phyloP scores from a whole-genome alignment of 495 filamentous ascomycete species.

The Tuber indicum region DNA sequence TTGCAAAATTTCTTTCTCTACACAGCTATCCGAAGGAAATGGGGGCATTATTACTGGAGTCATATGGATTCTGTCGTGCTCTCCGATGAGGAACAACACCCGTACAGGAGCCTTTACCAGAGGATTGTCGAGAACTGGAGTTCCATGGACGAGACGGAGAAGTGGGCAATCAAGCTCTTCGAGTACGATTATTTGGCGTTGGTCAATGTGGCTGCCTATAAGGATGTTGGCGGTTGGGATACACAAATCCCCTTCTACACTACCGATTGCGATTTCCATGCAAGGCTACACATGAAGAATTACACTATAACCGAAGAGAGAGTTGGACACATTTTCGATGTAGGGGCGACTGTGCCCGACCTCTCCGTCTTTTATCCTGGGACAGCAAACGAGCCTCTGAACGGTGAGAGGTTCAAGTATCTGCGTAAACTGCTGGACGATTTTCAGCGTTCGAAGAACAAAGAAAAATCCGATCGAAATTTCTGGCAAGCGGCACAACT shows the following conservation, averaged over 20 bases:
- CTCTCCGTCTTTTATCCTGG: conserved; percentile 48
- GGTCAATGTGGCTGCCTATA: conserved; percentile 51
- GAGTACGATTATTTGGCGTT: conserved; percentile 56
- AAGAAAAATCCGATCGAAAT: conserved; percentile 47
- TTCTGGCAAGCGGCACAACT: conserved; percentile 55
- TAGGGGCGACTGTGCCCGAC: conserved; percentile 47
- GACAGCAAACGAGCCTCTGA: conserved; percentile 24
- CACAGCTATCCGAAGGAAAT: conserved; percentile 47
- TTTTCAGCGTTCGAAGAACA: conserved; percentile 45
- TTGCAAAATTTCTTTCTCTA: conserved; percentile 58
- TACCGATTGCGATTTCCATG: conserved; percentile 57
- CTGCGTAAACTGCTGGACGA: conserved; percentile 44
- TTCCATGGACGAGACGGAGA: conserved; percentile 21
- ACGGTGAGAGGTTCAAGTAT: conserved; percentile 32
- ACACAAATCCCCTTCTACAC: conserved; percentile 57
- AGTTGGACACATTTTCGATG: conserved; percentile 53
- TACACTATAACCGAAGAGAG: conserved; percentile 47
- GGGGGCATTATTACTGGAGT: conserved; percentile 56
- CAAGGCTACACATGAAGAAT: conserved; percentile 50
- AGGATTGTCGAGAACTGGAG: conserved; percentile 47
- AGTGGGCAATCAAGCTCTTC: conserved; percentile 53
- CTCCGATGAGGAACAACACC: conserved; percentile 48
- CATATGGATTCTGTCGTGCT: conserved; percentile 56
- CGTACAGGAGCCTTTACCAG: conserved; percentile 52
- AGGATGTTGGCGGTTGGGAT: conserved; percentile 56